Evolutionary conservation across 1,284 basidiomycete species (phyloP).

Genomic region (Ceratobasidium sp.): DNA sequence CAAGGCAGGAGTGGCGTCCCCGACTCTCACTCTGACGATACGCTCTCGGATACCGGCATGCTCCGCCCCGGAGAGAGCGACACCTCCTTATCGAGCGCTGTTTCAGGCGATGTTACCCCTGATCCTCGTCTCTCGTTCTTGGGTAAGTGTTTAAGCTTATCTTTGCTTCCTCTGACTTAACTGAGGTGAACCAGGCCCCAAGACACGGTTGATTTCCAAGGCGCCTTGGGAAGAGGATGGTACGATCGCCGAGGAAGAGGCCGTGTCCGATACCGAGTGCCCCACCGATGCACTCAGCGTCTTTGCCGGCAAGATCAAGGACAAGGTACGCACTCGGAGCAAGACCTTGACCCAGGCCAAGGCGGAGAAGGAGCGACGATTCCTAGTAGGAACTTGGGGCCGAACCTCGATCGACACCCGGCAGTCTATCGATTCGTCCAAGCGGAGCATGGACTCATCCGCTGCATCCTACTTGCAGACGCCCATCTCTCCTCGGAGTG

Average conservation of each 20-base stretch:
- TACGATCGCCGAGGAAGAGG: slow-evolving; percentile 17
- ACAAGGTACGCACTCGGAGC: slow-evolving; percentile 21
- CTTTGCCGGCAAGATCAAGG: slow-evolving; percentile 27
- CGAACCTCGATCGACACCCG: slow-evolving; percentile 30
- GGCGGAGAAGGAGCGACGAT: slow-evolving; percentile 13
- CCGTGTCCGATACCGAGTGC: slow-evolving; percentile 26
- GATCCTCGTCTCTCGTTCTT: slow-evolving; percentile 30
- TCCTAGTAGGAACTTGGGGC: slow-evolving; percentile 29
- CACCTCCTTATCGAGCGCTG: slow-evolving; percentile 10
- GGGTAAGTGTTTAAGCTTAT: slow-evolving; percentile 3
- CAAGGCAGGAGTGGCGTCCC: neutral
- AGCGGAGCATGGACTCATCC: slow-evolving; percentile 25
- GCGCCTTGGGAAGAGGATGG: slow-evolving; percentile 38
- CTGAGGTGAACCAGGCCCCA: slow-evolving; percentile 27
- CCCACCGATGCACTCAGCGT: slow-evolving; percentile 23
- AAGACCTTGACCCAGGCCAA: slow-evolving; percentile 18
- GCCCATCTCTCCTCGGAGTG: slow-evolving; percentile 28
- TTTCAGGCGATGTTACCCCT: neutral
- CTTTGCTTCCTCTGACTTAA: neutral
- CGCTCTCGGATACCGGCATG: slow-evolving; percentile 14
- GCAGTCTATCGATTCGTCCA: slow-evolving; percentile 28
- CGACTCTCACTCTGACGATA: slow-evolving; percentile 13
- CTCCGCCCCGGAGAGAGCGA: slow-evolving; percentile 28
- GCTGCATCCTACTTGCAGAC: neutral
- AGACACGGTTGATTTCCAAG: slow-evolving; percentile 37